Evolutionary conservation across 257 asterid genomes (phyloP).

Genomic region (Cynanchum wilfordii): DNA sequence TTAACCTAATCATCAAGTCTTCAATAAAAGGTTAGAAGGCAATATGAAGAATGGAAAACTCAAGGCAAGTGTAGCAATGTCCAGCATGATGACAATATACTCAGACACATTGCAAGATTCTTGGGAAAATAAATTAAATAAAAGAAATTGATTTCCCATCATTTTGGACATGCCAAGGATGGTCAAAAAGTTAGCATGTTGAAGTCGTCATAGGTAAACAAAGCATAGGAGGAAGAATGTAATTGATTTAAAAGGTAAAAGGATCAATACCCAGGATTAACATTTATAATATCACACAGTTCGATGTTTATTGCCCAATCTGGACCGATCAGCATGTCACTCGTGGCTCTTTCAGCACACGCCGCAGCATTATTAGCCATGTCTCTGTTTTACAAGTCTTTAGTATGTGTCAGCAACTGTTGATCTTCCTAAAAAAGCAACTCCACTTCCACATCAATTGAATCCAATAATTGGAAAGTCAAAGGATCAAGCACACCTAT

Average conservation of each 20-base stretch:
- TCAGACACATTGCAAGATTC: neutral
- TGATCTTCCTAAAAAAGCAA: constrained; percentile 11
- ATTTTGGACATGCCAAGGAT: neutral
- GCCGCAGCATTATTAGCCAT: constrained; percentile 83
- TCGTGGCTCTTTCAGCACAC: constrained; percentile 94
- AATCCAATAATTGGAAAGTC: neutral
- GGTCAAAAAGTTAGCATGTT: neutral
- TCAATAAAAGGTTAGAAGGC: neutral
- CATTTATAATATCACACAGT: constrained; percentile 79
- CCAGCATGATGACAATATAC: neutral
- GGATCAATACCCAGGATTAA: constrained; percentile 62
- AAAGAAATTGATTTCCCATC: neutral
- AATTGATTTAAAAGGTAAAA: neutral
- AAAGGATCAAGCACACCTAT: neutral
- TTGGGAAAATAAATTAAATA: neutral
- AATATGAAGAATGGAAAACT: neutral
- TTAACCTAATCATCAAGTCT: neutral
- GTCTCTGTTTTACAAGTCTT: constrained; percentile 21
- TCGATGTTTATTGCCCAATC: constrained; percentile 97
- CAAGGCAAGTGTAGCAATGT: neutral
- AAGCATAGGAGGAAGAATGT: neutral
- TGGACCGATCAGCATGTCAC: constrained; percentile 89
- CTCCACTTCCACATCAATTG: neutral
- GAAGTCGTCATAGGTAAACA: neutral
- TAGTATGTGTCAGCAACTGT: constrained; percentile 21